Evolutionary conservation across 176 grass and related monocot species (phyloP), one percentile per base, ranked within the genome.

Genomic region (Saccharum spontaneum): DNA sequence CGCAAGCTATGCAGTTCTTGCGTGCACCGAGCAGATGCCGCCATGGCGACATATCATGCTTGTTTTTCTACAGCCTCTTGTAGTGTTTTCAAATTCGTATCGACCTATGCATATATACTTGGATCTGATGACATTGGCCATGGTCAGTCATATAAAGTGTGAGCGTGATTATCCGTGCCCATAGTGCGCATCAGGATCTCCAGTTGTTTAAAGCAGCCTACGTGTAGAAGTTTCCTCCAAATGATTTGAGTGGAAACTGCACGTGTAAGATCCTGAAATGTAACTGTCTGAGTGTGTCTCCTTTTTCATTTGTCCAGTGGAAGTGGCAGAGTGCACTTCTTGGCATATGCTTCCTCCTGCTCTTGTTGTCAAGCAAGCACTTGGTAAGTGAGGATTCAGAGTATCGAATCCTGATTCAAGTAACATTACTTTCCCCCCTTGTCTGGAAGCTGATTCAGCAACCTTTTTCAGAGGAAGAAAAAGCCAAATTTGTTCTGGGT

Each of bases 261-360:
- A 86, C 40, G 5, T 36, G 45, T 64, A 39, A 50, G 62, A 77
- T 89, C 82, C 72, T 90, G 73, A 73, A 60, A 70, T 73, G 84
- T 43, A 83, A 60, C 45, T 33, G 2, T 81, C 63, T 62, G 14
- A 81, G 39, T 14, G 4, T 28, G 14, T 61, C 76, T 69, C 14
- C 59, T 68, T 18, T 89, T 67, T 38, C 59, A 64, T 89, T 36
- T 83, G 84, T 22, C 30, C 79, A 99, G 97, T 99, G 93, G 97
- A 91, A 70, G 86, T 99, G 97, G 97, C 59, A 99, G 88, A 99
- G 97, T 73, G 79, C 78, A 63, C 22, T 94, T 72, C 90, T 99
- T 34, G 97, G 97, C 65, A 71, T 88, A 80, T 92, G 87, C 91
- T 96, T 99, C 80, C 79, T 99, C 26, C 5, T 81, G 30, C 84